These are phyloP conservation scores for Scedosporium aurantiacum DNA, from an alignment of 2,329 filamentous ascomycete genomes.

Conservation along the genomic window DNA sequence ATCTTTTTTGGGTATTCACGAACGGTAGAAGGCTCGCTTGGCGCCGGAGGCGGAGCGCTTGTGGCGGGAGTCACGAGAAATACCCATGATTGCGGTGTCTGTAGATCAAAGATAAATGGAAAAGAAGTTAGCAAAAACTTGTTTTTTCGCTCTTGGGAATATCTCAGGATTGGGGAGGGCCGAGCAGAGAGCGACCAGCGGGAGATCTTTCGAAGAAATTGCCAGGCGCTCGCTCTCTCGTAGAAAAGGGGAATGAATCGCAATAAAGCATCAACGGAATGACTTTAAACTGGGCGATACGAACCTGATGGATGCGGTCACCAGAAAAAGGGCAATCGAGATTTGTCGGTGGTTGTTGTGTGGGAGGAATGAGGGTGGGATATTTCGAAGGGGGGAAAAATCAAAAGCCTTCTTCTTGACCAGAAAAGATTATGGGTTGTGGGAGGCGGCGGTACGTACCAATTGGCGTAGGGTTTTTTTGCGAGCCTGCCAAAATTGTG, in stretches of 20 bases:
- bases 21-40: slow-evolving; percentile 88
- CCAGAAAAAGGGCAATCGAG: slow-evolving; percentile 5
- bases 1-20: slow-evolving; percentile 46
- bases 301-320: slow-evolving; percentile 7
- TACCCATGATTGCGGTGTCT: slow-evolving; percentile 90
- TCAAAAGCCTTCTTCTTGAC: not conserved
- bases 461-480: slow-evolving; percentile 3
- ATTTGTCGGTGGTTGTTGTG: slow-evolving; percentile 4
- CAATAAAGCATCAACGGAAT: not conserved
- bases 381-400: slow-evolving; percentile 1
- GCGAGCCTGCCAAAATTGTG: not conserved
- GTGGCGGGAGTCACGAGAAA: slow-evolving; percentile 99
- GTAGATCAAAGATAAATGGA: slow-evolving; percentile 20
- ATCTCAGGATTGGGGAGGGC: not conserved
- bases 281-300: not conserved
- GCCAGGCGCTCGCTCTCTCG: not conserved
- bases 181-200: not conserved
- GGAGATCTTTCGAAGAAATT: not conserved
- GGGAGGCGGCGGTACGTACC: slow-evolving; percentile 4
- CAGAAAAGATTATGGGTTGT: slow-evolving; percentile 6
- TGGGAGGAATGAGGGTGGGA: not conserved
- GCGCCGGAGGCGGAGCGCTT: slow-evolving; percentile 99
- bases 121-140: slow-evolving; percentile 1
- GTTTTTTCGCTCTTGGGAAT: not conserved
- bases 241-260: not conserved